Percentiles rank a stretch among this genome's conserved stretches.
Conservation (phyloP, 2,329 filamentous ascomycete genomes). For the Colletotrichum caudatum region DNA sequence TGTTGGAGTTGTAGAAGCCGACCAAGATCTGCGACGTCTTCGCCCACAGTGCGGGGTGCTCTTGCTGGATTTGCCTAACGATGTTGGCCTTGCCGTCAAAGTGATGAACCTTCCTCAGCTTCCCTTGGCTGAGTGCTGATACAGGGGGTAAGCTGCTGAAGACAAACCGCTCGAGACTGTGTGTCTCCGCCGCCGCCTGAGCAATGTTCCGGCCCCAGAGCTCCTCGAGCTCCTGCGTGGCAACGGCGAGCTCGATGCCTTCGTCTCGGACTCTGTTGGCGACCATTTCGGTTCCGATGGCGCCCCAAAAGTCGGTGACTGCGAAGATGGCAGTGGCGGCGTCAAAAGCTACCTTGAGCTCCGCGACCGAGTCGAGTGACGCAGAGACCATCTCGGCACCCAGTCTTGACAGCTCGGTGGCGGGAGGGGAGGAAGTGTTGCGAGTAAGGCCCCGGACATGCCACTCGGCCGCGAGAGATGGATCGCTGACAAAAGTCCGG, state of each 20-base stretch:
- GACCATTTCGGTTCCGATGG: slow-evolving; percentile 58
- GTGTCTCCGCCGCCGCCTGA: slow-evolving; percentile 59
- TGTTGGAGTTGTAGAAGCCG: slow-evolving; percentile 29
- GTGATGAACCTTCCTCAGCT: slow-evolving; percentile 18
- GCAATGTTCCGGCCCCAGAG: slow-evolving; percentile 66
- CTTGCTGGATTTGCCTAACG: slow-evolving; percentile 3
- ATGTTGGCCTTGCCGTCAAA: slow-evolving; percentile 30
- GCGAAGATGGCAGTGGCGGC: slow-evolving; percentile 65
- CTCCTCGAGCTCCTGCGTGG: slow-evolving; percentile 61
- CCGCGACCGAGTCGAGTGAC: slow-evolving; percentile 56
- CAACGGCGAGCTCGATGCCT: slow-evolving; percentile 43
- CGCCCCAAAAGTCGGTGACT: slow-evolving; percentile 68
- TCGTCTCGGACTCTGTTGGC: slow-evolving; percentile 41
- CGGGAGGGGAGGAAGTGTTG: slow-evolving; percentile 55
- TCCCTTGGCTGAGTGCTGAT: slow-evolving; percentile 5
- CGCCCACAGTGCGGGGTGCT: slow-evolving; percentile 9
- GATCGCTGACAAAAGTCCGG: slow-evolving; percentile 4
- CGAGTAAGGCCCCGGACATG: slow-evolving; percentile 60
- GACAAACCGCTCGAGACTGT: slow-evolving; percentile 21
- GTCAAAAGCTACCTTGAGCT: slow-evolving; percentile 55
- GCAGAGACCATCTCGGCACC: slow-evolving; percentile 59
- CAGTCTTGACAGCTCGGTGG: slow-evolving; percentile 52
- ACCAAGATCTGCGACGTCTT: slow-evolving; percentile 24
- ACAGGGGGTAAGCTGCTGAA: slow-evolving; percentile 23
- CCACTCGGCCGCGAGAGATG: background rate